Base-by-base conservation (phyloP, 192 early-diverging fungal genomes). In the Podila minutissima region DNA sequence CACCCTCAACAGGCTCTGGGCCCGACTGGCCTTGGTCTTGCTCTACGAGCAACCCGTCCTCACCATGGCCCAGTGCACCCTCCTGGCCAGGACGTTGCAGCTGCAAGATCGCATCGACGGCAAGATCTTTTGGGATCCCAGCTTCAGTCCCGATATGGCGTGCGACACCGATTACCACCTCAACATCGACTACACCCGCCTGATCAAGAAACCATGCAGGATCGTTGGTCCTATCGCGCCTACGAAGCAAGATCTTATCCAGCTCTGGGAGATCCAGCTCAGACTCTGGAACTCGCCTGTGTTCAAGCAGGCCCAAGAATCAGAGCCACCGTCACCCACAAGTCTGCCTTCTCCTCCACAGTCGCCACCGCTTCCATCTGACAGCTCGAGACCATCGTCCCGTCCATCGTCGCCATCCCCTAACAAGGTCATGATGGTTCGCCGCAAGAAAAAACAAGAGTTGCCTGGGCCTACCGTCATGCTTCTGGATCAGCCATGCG, bases 201-300 rank as follows among this genome's bases (percentile, higher is more conserved):
- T 81, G 41, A 73, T 81, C 66, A 81, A 81, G 50, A 81, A 64
- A 32, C 71, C 77, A 10, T 81, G 77, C 62, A 71, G 71, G 9
- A 72, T 81, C 26, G 35, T 81, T 19, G 66, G 67, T 2, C 2
- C 29, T 1, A 26, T 33, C 24, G 62, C 64, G 0, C 71, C 62
- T 12, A 48, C 67, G 12, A 81, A 69, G 35, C 62, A 69, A 19
- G 71, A 81, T 46, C 67, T 81, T 6, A 69, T 69, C 26, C 60
- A 73, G 24, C 63, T 81, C 11, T 81, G 77, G 77, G 77, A 81
- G 29, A 55, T 81, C 4, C 77, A 73, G 49, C 11, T 33, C 7
- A 48, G 72, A 10, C 57, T 81, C 5, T 81, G 71, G 77, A 67
- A 51, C 9, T 64, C 58, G n/a, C 76, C 76, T 28, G 66, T 59